A percentile compares a stretch with the other conserved stretches of the same genome.
These are phyloP conservation scores for Camellia oleifera DNA, from an alignment of 179 eudicot species.

Conservation along the genomic window DNA sequence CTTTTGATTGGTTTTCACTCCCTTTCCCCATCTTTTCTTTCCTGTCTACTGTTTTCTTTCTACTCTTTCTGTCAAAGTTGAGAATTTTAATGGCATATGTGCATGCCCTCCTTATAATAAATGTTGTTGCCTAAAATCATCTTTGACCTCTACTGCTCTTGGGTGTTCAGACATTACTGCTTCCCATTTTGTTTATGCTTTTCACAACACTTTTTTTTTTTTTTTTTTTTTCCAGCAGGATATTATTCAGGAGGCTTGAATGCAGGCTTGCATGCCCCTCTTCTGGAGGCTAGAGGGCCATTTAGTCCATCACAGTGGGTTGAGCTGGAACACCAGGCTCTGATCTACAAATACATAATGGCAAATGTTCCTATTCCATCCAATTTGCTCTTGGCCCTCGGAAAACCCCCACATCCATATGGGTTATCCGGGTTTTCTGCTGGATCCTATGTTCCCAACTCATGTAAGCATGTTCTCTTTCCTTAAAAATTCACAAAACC, in stretches of 20 bases:
- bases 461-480: constrained; percentile 41
- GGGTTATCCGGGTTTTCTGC: constrained; percentile 37
- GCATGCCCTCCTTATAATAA: constrained; percentile 10
- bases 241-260: constrained; percentile 41
- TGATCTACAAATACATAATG: constrained; percentile 62
- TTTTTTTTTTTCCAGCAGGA: constrained; percentile 21
- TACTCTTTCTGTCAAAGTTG: background rate
- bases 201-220: background rate
- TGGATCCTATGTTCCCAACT: constrained; percentile 42
- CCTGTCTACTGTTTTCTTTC: background rate
- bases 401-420: constrained; percentile 49
- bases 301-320: constrained; percentile 76
- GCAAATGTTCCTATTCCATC: constrained; percentile 74
- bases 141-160: background rate
- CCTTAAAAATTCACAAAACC: background rate
- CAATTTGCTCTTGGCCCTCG: constrained; percentile 52
- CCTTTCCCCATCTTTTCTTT: background rate
- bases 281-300: constrained; percentile 52
- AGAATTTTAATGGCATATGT: background rate
- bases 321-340: constrained; percentile 79
- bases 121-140: constrained; percentile 10
- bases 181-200: background rate
- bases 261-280: constrained; percentile 13
- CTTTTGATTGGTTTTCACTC: constrained; percentile 5
- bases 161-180: background rate